These are phyloP conservation scores for Neurospora crassa DNA, from an alignment of 2,329 filamentous ascomycete genomes.

Conservation along the genomic window DNA sequence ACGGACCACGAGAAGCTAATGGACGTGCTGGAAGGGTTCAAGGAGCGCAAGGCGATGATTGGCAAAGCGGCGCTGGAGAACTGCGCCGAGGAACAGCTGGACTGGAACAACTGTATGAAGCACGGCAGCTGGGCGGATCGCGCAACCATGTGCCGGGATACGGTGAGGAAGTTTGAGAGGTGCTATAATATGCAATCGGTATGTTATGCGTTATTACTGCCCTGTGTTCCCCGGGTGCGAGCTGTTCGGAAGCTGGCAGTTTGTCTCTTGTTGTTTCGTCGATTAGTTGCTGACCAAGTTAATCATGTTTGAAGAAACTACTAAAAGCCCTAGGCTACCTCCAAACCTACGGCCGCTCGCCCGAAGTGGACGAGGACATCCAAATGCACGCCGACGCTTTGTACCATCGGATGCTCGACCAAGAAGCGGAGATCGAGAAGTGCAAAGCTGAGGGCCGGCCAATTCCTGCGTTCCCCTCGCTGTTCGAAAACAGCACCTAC, in stretches of 20 bases:
- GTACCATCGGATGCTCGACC: constrained; percentile 76
- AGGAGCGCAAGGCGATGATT: constrained; percentile 69
- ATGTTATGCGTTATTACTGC: not conserved
- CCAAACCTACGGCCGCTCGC: constrained; percentile 52
- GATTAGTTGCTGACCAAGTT: not conserved
- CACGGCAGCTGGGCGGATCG: constrained; percentile 57
- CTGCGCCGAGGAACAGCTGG: constrained; percentile 78
- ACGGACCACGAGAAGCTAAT: constrained; percentile 71
- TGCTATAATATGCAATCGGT: constrained; percentile 87
- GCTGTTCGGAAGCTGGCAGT: not conserved
- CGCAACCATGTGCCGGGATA: constrained; percentile 70
- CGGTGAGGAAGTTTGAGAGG: constrained; percentile 69
- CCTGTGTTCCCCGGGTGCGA: not conserved
- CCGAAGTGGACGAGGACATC: constrained; percentile 71
- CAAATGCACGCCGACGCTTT: constrained; percentile 93
- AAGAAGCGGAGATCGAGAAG: constrained; percentile 65
- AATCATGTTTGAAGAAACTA: constrained; percentile 52
- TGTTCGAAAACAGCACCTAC: constrained; percentile 30
- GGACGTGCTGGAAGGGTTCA: constrained; percentile 74
- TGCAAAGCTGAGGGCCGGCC: constrained; percentile 54
- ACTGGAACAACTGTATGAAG: constrained; percentile 74
- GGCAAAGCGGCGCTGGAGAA: constrained; percentile 83
- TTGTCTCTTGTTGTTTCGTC: not conserved
- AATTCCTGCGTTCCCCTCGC: constrained; percentile 48
- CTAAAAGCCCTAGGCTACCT: constrained; percentile 86